A percentile compares a stretch with the other conserved stretches of the same genome.
Conservation (phyloP, 2,329 filamentous ascomycete species). For the Apiospora saccharicola region DNA sequence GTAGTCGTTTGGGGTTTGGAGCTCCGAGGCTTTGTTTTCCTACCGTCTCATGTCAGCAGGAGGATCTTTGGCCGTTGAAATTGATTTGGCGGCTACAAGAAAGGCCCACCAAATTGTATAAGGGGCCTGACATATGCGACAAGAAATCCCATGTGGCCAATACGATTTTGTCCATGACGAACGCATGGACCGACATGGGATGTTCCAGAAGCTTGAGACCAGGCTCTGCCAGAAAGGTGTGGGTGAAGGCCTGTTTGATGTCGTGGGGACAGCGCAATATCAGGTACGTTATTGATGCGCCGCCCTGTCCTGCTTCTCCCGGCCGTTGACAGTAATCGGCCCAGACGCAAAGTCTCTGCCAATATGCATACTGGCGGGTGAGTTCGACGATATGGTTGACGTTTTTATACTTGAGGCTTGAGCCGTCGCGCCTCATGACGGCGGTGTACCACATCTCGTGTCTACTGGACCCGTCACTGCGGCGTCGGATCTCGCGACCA, state of each 20-base stretch:
- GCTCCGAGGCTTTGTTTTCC: slow-evolving; percentile 27
- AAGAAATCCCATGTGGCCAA: slow-evolving; percentile 24
- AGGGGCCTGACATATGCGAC: slow-evolving; percentile 15
- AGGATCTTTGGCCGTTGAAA: no score
- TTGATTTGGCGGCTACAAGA: neutral
- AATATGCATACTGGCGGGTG: slow-evolving; percentile 24
- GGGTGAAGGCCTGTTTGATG: slow-evolving; percentile 19
- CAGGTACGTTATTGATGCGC: slow-evolving; percentile 24
- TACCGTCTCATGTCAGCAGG: neutral
- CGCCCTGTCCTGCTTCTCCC: neutral
- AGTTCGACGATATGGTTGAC: slow-evolving; percentile 21
- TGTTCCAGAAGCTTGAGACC: slow-evolving; percentile 26
- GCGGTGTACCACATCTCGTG: slow-evolving; percentile 27
- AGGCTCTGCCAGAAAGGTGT: slow-evolving; percentile 20
- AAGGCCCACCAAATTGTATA: slow-evolving; percentile 24
- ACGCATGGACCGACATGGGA: slow-evolving; percentile 27
- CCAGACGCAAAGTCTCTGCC: slow-evolving; percentile 25
- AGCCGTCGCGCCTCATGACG: slow-evolving; percentile 23
- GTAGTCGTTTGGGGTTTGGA: slow-evolving; percentile 28
- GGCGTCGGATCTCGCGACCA: slow-evolving; percentile 13
- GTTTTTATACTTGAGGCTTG: neutral
- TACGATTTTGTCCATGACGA: slow-evolving; percentile 26
- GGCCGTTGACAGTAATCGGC: slow-evolving; percentile 4
- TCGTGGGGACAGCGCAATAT: slow-evolving; percentile 24
- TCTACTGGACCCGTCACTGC: neutral